phyloP scores from a whole-genome alignment of 495 filamentous ascomycete genomes.

The Sphaerosporella brunnea region DNA sequence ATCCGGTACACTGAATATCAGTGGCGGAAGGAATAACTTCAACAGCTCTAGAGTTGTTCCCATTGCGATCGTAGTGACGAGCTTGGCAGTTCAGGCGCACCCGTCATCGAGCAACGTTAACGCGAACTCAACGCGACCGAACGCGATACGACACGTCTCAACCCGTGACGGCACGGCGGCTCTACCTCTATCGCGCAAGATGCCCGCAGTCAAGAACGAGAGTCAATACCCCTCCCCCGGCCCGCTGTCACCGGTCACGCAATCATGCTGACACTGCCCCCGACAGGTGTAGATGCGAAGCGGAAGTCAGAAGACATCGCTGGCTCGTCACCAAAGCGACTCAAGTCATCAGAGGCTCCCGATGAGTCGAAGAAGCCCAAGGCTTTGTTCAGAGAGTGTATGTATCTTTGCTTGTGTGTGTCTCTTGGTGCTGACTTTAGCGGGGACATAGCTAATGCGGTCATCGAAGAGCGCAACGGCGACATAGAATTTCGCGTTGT shows the following conservation, averaged over 20 bases:
- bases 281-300: slow-evolving; percentile 16
- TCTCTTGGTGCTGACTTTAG: background rate
- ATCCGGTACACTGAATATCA: no score
- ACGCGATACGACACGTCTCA: no score
- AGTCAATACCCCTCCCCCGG: slow-evolving; percentile 27
- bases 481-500: slow-evolving; percentile 96
- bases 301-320: slow-evolving; percentile 21
- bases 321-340: slow-evolving; percentile 19
- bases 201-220: slow-evolving; percentile 33
- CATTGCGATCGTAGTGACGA: no score
- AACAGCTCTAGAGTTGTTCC: no score
- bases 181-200: slow-evolving; percentile 1
- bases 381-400: slow-evolving; percentile 25
- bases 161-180: no score
- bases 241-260: background rate
- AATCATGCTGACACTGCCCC: background rate
- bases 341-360: slow-evolving; percentile 17
- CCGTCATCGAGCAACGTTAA: no score
- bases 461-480: slow-evolving; percentile 81
- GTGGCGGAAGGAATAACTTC: no score
- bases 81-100: no score
- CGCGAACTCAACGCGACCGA: no score
- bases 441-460: slow-evolving; percentile 35
- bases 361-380: slow-evolving; percentile 24
- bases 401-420: background rate